Percentiles rank a stretch among this genome's conserved stretches.
These are phyloP conservation scores for Herpotrichia juniperi DNA, from an alignment of 2,329 filamentous ascomycete species.

Conservation along the genomic window DNA sequence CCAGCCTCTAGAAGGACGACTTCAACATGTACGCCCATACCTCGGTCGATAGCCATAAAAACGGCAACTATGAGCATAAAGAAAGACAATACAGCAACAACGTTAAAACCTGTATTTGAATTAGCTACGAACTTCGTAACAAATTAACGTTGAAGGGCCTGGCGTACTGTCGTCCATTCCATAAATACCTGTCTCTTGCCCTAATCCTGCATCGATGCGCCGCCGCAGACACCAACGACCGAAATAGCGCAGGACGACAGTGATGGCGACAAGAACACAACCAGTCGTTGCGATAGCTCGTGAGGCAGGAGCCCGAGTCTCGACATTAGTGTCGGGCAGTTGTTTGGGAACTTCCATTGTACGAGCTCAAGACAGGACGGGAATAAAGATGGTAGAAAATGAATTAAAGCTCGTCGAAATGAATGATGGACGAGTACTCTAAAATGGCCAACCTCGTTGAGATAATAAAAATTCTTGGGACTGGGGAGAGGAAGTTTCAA, in stretches of 20 bases:
- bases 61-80: slow-evolving; percentile 20
- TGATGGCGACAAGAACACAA: slow-evolving; percentile 14
- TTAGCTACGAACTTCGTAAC: slow-evolving; percentile 1
- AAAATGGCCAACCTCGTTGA: too few species aligned
- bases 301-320: slow-evolving; percentile 12
- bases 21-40: slow-evolving; percentile 38
- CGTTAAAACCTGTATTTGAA: slow-evolving; percentile 18
- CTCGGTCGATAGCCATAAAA: slow-evolving; percentile 24
- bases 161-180: slow-evolving; percentile 25
- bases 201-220: slow-evolving; percentile 8
- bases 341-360: slow-evolving; percentile 20
- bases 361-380: too few species aligned
- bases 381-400: too few species aligned
- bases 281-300: slow-evolving; percentile 12
- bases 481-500: too few species aligned
- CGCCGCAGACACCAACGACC: slow-evolving; percentile 20
- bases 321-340: slow-evolving; percentile 15
- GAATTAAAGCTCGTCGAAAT: too few species aligned
- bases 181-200: slow-evolving; percentile 8
- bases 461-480: too few species aligned
- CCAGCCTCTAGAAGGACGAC: slow-evolving; percentile 27
- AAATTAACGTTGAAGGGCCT: neutral
- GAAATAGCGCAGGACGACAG: slow-evolving; percentile 17
- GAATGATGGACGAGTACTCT: too few species aligned
- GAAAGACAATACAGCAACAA: slow-evolving; percentile 23